A percentile compares a stretch with the other conserved stretches of the same genome.
These are phyloP conservation scores for Cladophialophora immunda DNA, from an alignment of 2,329 filamentous ascomycete species.

Conservation along the genomic window DNA sequence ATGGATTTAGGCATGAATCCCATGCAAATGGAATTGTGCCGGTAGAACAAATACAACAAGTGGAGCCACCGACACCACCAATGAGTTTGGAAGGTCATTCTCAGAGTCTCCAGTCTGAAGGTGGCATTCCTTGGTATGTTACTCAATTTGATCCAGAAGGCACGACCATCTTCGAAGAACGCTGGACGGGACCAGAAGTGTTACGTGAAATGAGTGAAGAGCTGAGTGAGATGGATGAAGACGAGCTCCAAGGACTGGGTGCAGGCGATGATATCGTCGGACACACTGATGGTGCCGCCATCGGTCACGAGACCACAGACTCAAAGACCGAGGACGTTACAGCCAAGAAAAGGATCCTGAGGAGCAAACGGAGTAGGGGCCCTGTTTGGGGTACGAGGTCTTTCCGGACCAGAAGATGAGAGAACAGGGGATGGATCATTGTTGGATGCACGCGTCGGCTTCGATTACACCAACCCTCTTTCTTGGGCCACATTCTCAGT, in stretches of 20 bases:
- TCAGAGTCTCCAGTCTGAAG: conserved; percentile 66
- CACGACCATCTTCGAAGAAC: conserved; percentile 79
- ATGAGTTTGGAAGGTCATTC: conserved; percentile 53
- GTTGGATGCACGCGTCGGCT: conserved; percentile 17
- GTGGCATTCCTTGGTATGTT: conserved; percentile 89
- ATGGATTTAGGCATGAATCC: conserved; percentile 43
- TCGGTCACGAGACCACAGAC: conserved; percentile 11
- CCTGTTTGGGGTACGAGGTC: conserved; percentile 33
- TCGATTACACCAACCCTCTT: conserved; percentile 1
- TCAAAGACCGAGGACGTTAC: conserved; percentile 9
- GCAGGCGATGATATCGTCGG: conserved; percentile 55
- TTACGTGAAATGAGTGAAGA: conserved; percentile 80
- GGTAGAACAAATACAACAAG: conserved; percentile 54
- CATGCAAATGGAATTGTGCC: conserved; percentile 45
- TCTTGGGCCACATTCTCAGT: conserved; percentile 18
- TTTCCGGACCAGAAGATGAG: conserved; percentile 31
- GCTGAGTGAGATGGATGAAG: conserved; percentile 90
- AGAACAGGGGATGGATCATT: conserved; percentile 1
- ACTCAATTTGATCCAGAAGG: conserved; percentile 80
- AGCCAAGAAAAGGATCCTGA: conserved; percentile 24
- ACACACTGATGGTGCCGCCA: conserved; percentile 5
- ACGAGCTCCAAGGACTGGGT: conserved; percentile 77
- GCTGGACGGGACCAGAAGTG: conserved; percentile 77
- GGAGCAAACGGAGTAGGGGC: conserved; percentile 22
- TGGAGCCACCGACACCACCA: conserved; percentile 51